A percentile compares a stretch with the other conserved stretches of the same genome.
phyloP scores from a whole-genome alignment of 129 eudicot genomes.

The Ambrosia trifida region DNA sequence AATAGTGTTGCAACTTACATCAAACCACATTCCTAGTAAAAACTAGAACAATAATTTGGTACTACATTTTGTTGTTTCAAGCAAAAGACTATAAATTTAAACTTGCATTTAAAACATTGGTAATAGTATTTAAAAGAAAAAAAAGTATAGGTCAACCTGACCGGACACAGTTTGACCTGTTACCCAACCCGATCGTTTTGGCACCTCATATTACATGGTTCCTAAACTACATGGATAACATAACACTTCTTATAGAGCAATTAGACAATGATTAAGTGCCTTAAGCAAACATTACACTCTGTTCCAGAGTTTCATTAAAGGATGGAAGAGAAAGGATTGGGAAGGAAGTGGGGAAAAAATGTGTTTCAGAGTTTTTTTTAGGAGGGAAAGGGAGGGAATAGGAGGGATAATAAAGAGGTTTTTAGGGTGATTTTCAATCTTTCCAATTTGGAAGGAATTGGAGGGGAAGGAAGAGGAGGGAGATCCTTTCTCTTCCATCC shows the following conservation, averaged over 20 bases:
- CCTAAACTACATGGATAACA: not conserved
- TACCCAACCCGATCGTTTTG: not conserved
- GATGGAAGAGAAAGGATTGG: too few species aligned
- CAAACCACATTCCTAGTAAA: too few species aligned
- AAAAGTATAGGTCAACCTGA: not conserved
- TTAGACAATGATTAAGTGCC: not conserved
- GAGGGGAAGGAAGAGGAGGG: too few species aligned
- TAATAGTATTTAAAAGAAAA: not conserved
- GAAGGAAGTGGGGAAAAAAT: too few species aligned
- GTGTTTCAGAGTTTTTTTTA: too few species aligned
- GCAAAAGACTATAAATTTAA: not conserved
- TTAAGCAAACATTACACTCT: slow-evolving; percentile 1
- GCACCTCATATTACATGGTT: not conserved
- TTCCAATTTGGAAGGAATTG: too few species aligned
- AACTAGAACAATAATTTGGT: not conserved
- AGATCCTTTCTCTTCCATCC: too few species aligned
- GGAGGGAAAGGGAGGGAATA: too few species aligned
- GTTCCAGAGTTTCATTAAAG: too few species aligned
- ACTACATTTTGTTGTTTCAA: not conserved
- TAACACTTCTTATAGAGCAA: not conserved
- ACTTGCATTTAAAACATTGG: not conserved
- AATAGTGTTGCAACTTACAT: too few species aligned
- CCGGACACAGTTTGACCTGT: not conserved
- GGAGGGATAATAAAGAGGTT: too few species aligned
- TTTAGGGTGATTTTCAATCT: too few species aligned